Evolutionary conservation across 2,329 filamentous ascomycete genomes (phyloP), one percentile per base, ranked within the genome.

Genomic region (Arthrobotrys sinensis): DNA sequence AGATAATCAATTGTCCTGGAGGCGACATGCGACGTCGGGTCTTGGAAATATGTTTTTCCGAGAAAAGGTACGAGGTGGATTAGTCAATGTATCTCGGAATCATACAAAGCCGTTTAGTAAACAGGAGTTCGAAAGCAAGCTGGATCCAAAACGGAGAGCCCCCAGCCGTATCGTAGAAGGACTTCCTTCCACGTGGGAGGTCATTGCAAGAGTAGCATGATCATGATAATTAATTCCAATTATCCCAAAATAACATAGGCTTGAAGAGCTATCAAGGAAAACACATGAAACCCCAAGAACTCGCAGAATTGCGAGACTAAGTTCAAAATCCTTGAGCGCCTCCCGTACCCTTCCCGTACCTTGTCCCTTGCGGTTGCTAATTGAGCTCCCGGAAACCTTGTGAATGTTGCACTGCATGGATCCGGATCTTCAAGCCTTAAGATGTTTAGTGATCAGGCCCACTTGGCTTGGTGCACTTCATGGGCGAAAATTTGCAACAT

Each of bases 21-120:
- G 24, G 24, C 48, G 24, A 55, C 19, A 36, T 43, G 53, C 53
- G 19, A 24, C 55, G 28, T 60, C 34, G 19, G 55, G 19, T 19
- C 55, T 60, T 60, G 55, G 55, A 60, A 60, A 60, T 60, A 60
- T 14, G 36, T 60, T 60, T 60, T 60, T 60, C 55, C 36, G 55
- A 43, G 7, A 57, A 45, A 12, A 43, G 40, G 36, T 60, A 60
- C 55, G 34, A 60, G 55, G 12, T 28, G 36, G 55, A 60, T 60
- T 28, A 43, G 34, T 40, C 28, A 32, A 60, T 19, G 19, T 6
- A 60, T 60, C 34, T 16, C 36, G 24, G 24, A 19, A 28, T 10
- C n/a, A 60, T 40, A 43, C 19, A 43, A 43, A 12, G 36, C 36
- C 12, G 55, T 60, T 60, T 60, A 60, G 16, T 60, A 60, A 60